Base-by-base conservation (phyloP, 441 rosid species). In the Gossypium schwendimanii region DNA sequence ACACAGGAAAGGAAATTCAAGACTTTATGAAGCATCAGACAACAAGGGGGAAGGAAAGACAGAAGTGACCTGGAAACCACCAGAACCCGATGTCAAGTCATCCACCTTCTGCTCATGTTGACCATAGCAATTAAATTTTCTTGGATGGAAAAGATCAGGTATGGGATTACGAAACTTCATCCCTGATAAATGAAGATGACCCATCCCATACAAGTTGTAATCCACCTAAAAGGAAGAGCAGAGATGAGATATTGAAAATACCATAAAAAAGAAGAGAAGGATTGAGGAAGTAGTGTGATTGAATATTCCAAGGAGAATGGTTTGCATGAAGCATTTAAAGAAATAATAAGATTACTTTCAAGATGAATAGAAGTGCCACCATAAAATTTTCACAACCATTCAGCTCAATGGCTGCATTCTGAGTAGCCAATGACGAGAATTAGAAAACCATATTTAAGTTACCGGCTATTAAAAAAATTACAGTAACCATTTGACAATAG, bases 191-290 rank as follows among this genome's bases (percentile, higher is more conserved):
- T 96, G 99, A 57, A 93, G 73, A 80, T 86, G 92, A 78, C 97
- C 94, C 99, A 96, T 96, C 80, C 99, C 98, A 82, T 86, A 89
- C 79, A 96, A 85, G 85, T 91, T 96, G 80, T 83, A 87, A 84
- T 96, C 98, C 67, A 96, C 86, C 99, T 95, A 80, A 49, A 67
- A 76, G 75, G 67, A 44, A 78, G 28, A 79, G 49, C 18, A 1
- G 31, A 78, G 58, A 10, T 21, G 58, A 49, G 65, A 47, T 71
- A n/a, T 33, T 18, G 73, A 39, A 60, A 63, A 76, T 50, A 70
- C 52, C 28, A 72, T 21, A 15, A 70, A 63, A 6, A 62, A 20
- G 28, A 64, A 41, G 24, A 12, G 45, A 8, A 24, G 26, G 53
- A 3, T 59, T 31, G 39, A n/a, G 54, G 24, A 60, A 47, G 26